Conservation (phyloP, 176 grass and related monocot species). For the Rhynchospora pubera region DNA sequence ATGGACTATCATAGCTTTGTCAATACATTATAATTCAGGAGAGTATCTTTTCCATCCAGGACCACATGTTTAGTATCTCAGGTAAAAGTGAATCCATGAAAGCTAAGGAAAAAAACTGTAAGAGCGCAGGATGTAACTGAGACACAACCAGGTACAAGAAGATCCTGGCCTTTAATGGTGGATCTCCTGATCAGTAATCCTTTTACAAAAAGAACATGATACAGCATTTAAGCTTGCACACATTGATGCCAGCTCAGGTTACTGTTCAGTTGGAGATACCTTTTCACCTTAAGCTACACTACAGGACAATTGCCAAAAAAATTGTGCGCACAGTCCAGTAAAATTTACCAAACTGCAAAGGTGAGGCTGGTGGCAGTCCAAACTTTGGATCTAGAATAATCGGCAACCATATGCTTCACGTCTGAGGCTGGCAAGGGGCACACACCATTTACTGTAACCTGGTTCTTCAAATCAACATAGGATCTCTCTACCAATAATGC, state of each 20-base stretch:
- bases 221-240: not conserved
- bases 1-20: not conserved
- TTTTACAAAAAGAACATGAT: not conserved
- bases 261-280: not conserved
- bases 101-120: not conserved
- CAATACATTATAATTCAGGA: not conserved
- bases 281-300: not conserved
- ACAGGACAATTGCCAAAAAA: not conserved
- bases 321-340: not conserved
- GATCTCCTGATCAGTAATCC: not conserved
- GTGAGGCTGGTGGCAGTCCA: slow-evolving; percentile 66
- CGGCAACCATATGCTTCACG: slow-evolving; percentile 60
- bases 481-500: slow-evolving; percentile 86
- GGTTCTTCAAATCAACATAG: slow-evolving; percentile 72
- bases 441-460: slow-evolving; percentile 66
- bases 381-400: slow-evolving; percentile 59
- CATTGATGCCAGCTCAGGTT: not conserved
- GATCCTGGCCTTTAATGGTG: not conserved
- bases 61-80: not conserved
- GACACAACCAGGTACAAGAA: not conserved
- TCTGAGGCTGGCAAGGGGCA: slow-evolving; percentile 71
- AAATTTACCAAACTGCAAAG: slow-evolving; percentile 82
- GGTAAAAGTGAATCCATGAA: not conserved
- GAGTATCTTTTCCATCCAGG: not conserved
- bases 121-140: not conserved